Percentiles rank a stretch among this genome's conserved stretches.
These are phyloP conservation scores for Termitomyces sp. DNA, from an alignment of 768 basidiomycete genomes.

Conservation along the genomic window DNA sequence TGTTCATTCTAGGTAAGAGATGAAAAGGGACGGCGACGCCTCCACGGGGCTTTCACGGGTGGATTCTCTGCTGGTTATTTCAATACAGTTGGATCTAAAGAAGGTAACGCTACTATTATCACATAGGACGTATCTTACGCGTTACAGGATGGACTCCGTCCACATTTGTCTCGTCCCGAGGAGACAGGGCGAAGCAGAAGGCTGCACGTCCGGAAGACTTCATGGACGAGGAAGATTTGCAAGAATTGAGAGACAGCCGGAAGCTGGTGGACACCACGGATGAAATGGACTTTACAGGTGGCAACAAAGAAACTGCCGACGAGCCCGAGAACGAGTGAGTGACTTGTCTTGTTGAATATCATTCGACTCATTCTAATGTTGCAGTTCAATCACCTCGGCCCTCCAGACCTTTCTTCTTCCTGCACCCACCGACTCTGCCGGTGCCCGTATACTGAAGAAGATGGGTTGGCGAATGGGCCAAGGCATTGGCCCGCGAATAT, in stretches of 20 bases:
- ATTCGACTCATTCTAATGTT: conserved; percentile 1
- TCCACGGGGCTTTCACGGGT: conserved; percentile 99
- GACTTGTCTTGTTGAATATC: background rate
- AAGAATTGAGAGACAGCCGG: conserved; percentile 69
- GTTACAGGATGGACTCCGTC: conserved; percentile 89
- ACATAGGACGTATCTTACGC: background rate
- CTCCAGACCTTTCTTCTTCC: conserved; percentile 67
- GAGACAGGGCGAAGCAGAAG: conserved; percentile 62
- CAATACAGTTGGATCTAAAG: conserved; percentile 93
- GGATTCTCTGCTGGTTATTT: conserved; percentile 98
- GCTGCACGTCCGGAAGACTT: conserved; percentile 79
- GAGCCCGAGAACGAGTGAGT: conserved; percentile 55
- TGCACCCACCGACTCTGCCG: conserved; percentile 72
- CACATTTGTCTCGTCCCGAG: conserved; percentile 87
- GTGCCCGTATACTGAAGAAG: conserved; percentile 82
- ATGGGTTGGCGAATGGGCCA: conserved; percentile 96
- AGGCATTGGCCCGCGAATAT: conserved; percentile 87
- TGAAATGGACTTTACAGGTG: conserved; percentile 63
- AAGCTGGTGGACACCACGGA: conserved; percentile 77
- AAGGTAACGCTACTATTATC: conserved; percentile 49
- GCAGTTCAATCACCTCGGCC: conserved; percentile 55
- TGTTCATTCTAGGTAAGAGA: conserved; percentile 63
- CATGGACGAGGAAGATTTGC: conserved; percentile 98
- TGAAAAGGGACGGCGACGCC: conserved; percentile 83
- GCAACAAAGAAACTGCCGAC: conserved; percentile 38